Evolutionary conservation across 371 early-diverging fungal genomes (phyloP).

Genomic region (Mucor sp.): DNA sequence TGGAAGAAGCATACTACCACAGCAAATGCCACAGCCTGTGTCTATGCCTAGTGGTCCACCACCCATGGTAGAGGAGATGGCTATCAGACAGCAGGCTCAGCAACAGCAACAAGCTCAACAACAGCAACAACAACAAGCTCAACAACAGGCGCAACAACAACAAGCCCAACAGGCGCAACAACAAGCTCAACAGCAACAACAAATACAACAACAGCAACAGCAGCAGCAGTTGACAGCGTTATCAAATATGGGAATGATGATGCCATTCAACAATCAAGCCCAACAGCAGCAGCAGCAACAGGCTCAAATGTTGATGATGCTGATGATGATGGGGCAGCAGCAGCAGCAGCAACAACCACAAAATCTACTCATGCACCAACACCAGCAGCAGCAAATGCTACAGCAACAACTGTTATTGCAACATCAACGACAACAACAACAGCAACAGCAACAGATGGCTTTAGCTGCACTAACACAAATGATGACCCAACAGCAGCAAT

Average conservation of each 20-base stretch:
- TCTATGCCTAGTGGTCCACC: background rate
- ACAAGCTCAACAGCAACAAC: background rate
- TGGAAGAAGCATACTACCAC: background rate
- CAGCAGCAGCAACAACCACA: constrained; percentile 4
- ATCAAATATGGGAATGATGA: constrained; percentile 5
- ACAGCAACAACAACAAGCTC: constrained; percentile 5
- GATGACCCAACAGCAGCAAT: constrained; percentile 2
- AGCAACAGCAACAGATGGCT: background rate
- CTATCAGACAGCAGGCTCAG: background rate
- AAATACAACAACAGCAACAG: background rate
- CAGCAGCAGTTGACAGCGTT: background rate
- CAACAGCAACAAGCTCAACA: constrained; percentile 8
- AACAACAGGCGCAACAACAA: background rate
- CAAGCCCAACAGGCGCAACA: background rate
- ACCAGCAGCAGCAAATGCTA: constrained; percentile 7
- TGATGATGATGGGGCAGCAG: background rate
- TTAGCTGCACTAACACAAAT: background rate
- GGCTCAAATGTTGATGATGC: constrained; percentile 1
- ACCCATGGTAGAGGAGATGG: constrained; percentile 1
- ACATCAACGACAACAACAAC: background rate
- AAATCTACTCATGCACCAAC: background rate
- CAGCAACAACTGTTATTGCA: background rate
- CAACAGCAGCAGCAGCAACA: background rate
- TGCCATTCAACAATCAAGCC: background rate
- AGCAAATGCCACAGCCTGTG: background rate